These are phyloP conservation scores for Populus tomentosa DNA, from an alignment of 441 rosid species.

Conservation along the genomic window DNA sequence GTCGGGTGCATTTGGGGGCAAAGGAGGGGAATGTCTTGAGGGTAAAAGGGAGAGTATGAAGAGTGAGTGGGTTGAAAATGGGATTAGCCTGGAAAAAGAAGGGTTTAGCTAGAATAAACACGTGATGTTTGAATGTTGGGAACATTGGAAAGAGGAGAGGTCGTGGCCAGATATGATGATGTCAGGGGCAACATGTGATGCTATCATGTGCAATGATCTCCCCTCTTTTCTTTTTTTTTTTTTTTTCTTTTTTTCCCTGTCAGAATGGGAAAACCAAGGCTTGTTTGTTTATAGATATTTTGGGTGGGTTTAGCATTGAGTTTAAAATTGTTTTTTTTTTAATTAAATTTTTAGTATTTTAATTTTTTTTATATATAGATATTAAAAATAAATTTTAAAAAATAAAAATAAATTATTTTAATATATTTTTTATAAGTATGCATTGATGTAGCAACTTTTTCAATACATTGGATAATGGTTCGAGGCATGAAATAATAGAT, in stretches of 20 bases:
- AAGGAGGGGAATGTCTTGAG: background rate
- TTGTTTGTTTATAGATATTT: background rate
- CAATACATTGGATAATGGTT: too few relatives aligned
- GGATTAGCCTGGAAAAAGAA: conserved; percentile 1
- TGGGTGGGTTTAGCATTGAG: too few relatives aligned
- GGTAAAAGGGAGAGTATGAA: background rate
- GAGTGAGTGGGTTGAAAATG: background rate
- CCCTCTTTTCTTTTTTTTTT: too few relatives aligned
- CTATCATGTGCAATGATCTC: conserved; percentile 28
- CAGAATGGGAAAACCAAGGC: background rate
- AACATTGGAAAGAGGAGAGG: conserved; percentile 57
- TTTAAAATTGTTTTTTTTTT: too few relatives aligned
- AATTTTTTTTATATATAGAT: too few relatives aligned
- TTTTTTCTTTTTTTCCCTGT: background rate
- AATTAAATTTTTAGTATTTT: too few relatives aligned
- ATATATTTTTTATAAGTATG: too few relatives aligned
- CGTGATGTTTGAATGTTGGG: conserved; percentile 74
- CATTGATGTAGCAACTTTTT: background rate
- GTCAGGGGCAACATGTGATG: conserved; percentile 56
- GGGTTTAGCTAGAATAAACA: conserved; percentile 20
- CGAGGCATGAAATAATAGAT: too few relatives aligned
- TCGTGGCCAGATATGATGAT: conserved; percentile 71
- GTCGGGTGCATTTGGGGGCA: background rate
- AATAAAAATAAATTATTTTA: too few relatives aligned
- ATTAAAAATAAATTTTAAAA: too few relatives aligned